Conservation (phyloP, 345 rosid genomes). For the Moricandia arvensis region DNA sequence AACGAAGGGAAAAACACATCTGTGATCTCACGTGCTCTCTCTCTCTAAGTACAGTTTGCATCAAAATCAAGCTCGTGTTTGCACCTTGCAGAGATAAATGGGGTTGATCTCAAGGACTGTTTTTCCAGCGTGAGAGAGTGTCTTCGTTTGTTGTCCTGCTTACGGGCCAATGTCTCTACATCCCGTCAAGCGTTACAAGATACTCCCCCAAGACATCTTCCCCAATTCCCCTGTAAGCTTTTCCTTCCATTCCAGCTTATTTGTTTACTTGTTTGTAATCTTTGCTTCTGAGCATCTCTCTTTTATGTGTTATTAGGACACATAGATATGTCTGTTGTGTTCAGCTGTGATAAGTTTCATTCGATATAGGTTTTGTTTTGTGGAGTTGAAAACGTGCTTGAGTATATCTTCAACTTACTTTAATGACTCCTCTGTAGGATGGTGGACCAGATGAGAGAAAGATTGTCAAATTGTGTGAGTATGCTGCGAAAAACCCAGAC, state of each 20-base stretch:
- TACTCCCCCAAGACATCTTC: constrained; percentile 82
- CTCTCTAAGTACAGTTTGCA: constrained; percentile 14
- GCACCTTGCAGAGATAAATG: constrained; percentile 51
- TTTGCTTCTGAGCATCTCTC: neutral
- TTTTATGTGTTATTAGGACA: neutral
- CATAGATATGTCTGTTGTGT: neutral
- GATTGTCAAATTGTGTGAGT: constrained; percentile 83
- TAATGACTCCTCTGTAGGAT: constrained; percentile 47
- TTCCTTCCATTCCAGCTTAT: too few relatives aligned
- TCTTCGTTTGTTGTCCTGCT: constrained; percentile 98
- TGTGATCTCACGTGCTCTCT: constrained; percentile 50
- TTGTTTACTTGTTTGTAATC: neutral
- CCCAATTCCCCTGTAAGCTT: constrained; percentile 55
- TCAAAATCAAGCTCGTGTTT: constrained; percentile 33
- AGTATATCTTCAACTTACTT: constrained; percentile 3
- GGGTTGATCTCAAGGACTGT: constrained; percentile 86
- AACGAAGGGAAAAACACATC: constrained; percentile 9
- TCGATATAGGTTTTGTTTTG: neutral
- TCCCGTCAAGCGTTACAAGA: constrained; percentile 96
- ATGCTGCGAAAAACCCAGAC: constrained; percentile 83
- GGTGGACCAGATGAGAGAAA: constrained; percentile 74
- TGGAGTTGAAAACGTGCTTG: neutral
- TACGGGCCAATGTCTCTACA: constrained; percentile 93
- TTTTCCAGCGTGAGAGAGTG: constrained; percentile 92
- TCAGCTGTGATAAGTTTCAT: neutral